Percentiles rank a stretch among this genome's conserved stretches.
Conservation (phyloP, 805 yeast species). For the Candida taoyuanica region DNA sequence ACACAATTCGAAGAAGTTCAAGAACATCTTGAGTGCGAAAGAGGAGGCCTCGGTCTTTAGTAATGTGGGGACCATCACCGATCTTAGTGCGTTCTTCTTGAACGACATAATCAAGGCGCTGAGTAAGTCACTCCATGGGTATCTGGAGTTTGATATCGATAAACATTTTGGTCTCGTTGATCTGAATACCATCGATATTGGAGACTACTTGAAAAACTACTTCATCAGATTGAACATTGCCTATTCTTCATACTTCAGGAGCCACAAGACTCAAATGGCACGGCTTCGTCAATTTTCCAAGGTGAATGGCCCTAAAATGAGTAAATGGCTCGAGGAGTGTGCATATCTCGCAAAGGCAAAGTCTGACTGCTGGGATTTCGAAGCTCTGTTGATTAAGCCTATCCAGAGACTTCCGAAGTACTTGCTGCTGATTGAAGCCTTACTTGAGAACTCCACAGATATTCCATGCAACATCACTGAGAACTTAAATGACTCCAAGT, state of each 20-base stretch:
- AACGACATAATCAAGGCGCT: slow-evolving; percentile 14
- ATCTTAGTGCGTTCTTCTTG: slow-evolving; percentile 32
- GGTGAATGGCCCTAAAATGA: slow-evolving; percentile 20
- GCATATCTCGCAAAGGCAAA: slow-evolving; percentile 21
- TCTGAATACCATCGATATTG: slow-evolving; percentile 24
- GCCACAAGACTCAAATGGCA: slow-evolving; percentile 29
- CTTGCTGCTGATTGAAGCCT: slow-evolving; percentile 13
- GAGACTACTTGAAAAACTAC: slow-evolving; percentile 28
- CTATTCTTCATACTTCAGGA: slow-evolving; percentile 30
- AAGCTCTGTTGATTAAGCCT: slow-evolving; percentile 31
- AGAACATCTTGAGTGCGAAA: slow-evolving; percentile 28
- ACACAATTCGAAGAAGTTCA: slow-evolving; percentile 27
- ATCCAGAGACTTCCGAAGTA: slow-evolving; percentile 28
- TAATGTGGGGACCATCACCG: slow-evolving; percentile 36
- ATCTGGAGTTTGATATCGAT: slow-evolving; percentile 5
- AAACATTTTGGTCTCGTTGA: slow-evolving; percentile 13
- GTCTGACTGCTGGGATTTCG: slow-evolving; percentile 27
- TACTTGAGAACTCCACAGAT: slow-evolving; percentile 16
- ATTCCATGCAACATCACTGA: slow-evolving; percentile 10
- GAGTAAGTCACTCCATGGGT: neutral
- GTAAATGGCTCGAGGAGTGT: slow-evolving; percentile 34
- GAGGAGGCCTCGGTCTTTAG: slow-evolving; percentile 41
- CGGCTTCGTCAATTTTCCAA: slow-evolving; percentile 21
- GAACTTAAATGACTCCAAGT: slow-evolving; percentile 17
- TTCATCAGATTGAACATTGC: slow-evolving; percentile 31